Percentiles rank a stretch among this genome's conserved stretches.
Conservation (phyloP, 805 yeast species). For the Cyberlindnera nakhonratchasimensis region DNA sequence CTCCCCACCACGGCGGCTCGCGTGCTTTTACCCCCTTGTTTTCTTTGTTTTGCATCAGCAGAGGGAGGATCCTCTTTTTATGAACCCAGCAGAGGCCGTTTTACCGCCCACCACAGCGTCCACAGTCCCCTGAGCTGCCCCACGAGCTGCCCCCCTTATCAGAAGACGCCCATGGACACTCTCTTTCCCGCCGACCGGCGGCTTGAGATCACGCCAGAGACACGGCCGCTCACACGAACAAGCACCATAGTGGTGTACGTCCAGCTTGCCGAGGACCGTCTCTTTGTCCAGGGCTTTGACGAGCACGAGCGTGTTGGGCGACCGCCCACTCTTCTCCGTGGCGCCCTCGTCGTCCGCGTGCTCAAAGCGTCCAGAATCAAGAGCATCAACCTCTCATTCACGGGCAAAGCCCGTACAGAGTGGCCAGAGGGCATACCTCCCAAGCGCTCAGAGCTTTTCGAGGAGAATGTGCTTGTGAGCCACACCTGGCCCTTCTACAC, state of each 20-base stretch:
- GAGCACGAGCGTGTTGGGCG: constrained; percentile 56
- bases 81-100: too few species aligned
- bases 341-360: constrained; percentile 68
- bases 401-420: constrained; percentile 74
- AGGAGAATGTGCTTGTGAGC: constrained; percentile 59
- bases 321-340: constrained; percentile 80
- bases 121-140: too few species aligned
- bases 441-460: constrained; percentile 62
- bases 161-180: too few species aligned
- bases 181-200: constrained; percentile 50
- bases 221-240: constrained; percentile 54
- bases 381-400: constrained; percentile 54
- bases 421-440: constrained; percentile 99
- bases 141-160: not conserved
- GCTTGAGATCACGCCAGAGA: constrained; percentile 39
- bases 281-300: constrained; percentile 81
- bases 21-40: too few species aligned
- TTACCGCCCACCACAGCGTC: too few species aligned
- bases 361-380: constrained; percentile 71
- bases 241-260: constrained; percentile 68
- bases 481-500: constrained; percentile 88
- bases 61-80: too few species aligned
- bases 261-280: constrained; percentile 72
- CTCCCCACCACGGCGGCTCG: too few species aligned
- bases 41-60: too few species aligned